A percentile compares a stretch with the other conserved stretches of the same genome.
Conservation (phyloP, 345 rosid species). For the Carallia brachiata region DNA sequence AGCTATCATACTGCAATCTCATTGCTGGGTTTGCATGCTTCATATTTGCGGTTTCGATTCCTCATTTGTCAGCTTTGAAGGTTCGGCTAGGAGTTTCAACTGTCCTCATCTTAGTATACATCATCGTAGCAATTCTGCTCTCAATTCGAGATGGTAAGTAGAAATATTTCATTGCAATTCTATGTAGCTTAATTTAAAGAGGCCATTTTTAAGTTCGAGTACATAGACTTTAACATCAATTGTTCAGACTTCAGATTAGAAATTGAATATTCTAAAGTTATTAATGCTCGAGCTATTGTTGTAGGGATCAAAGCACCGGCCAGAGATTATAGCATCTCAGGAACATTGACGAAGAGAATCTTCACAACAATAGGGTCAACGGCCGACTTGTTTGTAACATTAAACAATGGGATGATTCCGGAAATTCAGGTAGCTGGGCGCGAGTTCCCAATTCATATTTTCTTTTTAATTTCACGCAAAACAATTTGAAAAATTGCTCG, state of each 20-base stretch:
- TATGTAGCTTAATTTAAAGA: too few species aligned
- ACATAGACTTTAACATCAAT: background rate
- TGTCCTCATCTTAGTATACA: slow-evolving; percentile 59
- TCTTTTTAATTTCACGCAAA: too few species aligned
- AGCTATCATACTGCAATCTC: slow-evolving; percentile 56
- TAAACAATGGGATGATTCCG: slow-evolving; percentile 97
- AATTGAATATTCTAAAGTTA: background rate
- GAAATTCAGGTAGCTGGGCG: slow-evolving; percentile 70
- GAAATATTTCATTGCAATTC: too few species aligned
- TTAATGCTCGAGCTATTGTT: background rate
- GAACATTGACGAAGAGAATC: slow-evolving; percentile 43
- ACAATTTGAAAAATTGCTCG: too few species aligned
- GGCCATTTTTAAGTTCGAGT: too few species aligned
- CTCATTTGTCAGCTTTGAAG: slow-evolving; percentile 84
- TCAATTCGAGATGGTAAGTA: slow-evolving; percentile 63
- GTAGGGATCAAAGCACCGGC: slow-evolving; percentile 60
- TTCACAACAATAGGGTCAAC: slow-evolving; percentile 73
- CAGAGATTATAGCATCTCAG: slow-evolving; percentile 72
- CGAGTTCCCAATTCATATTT: too few species aligned
- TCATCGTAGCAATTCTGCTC: slow-evolving; percentile 54
- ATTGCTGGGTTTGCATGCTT: slow-evolving; percentile 51
- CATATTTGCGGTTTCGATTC: slow-evolving; percentile 74
- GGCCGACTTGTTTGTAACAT: slow-evolving; percentile 81
- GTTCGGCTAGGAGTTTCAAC: slow-evolving; percentile 87
- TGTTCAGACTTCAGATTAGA: background rate